Conservation (phyloP, 306 rosid genomes). For the Betula pendula region DNA sequence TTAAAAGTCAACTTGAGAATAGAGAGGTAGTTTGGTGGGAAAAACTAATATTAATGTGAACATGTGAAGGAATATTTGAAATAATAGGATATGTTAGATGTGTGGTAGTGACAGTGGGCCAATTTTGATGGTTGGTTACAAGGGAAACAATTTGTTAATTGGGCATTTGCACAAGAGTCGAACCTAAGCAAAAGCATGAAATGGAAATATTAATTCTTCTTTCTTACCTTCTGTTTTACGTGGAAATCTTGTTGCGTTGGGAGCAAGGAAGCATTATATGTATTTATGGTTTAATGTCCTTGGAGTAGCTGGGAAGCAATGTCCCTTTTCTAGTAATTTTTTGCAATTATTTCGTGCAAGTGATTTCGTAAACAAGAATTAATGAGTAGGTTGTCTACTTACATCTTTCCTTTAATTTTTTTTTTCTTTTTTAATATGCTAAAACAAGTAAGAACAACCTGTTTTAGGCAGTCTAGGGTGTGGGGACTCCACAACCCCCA, state of each 20-base stretch:
- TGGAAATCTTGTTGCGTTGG: constrained; percentile 47
- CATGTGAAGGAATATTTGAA: too few relatives aligned
- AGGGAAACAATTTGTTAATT: neutral
- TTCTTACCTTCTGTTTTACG: constrained; percentile 36
- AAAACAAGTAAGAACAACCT: too few relatives aligned
- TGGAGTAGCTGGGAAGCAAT: neutral
- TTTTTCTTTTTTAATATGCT: too few relatives aligned
- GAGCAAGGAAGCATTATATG: constrained; percentile 44
- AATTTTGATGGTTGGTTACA: neutral
- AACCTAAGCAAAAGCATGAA: constrained; percentile 13
- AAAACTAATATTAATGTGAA: too few relatives aligned
- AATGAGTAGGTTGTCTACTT: too few relatives aligned
- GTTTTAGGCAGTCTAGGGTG: too few relatives aligned
- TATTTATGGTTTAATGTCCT: neutral
- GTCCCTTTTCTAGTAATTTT: neutral
- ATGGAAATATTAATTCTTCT: constrained; percentile 28
- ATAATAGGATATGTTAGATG: too few relatives aligned
- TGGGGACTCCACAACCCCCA: too few relatives aligned
- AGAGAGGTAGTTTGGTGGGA: too few relatives aligned
- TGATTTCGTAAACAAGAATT: neutral
- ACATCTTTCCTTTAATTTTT: too few relatives aligned
- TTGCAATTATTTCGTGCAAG: neutral
- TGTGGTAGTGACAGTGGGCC: neutral
- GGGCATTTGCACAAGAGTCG: constrained; percentile 8
- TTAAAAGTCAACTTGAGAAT: too few relatives aligned